A percentile compares a stretch with the other conserved stretches of the same genome.
These are phyloP conservation scores for Verruconis gallopava DNA, from an alignment of 2,329 filamentous ascomycete genomes.

Conservation along the genomic window DNA sequence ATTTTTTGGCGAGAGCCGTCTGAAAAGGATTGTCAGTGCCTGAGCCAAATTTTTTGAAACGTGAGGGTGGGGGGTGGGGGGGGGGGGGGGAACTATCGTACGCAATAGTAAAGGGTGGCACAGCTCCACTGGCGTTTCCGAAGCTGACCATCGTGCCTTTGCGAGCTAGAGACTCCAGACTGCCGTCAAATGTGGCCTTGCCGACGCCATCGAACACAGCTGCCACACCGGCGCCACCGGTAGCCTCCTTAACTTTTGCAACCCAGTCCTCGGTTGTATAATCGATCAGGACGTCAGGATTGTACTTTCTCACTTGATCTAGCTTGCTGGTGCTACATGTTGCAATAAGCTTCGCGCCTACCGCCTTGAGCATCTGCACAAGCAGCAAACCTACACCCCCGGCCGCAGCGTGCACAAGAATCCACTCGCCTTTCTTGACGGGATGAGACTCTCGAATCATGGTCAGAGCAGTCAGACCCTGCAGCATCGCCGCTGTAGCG, in stretches of 20 bases:
- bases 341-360: conserved; percentile 68
- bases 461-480: conserved; percentile 72
- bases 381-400: conserved; percentile 69
- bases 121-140: conserved; percentile 69
- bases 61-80: too few species aligned
- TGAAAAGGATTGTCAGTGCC: conserved; percentile 13
- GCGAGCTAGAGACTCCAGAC: conserved; percentile 57
- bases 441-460: conserved; percentile 60
- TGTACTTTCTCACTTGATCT: conserved; percentile 53
- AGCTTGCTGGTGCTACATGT: conserved; percentile 64
- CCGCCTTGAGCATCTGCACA: conserved; percentile 56
- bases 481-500: conserved; percentile 59
- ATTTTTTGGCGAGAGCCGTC: conserved; percentile 58
- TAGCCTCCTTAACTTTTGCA: conserved; percentile 54
- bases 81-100: conserved; percentile 31
- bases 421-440: conserved; percentile 65
- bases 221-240: conserved; percentile 56
- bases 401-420: conserved; percentile 74
- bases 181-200: conserved; percentile 69
- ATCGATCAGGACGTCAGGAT: conserved; percentile 60
- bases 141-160: conserved; percentile 71
- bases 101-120: conserved; percentile 53
- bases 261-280: conserved; percentile 49
- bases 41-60: too few species aligned
- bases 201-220: conserved; percentile 82